These are phyloP conservation scores for Tuber calosporum DNA, from an alignment of 495 filamentous ascomycete genomes.

Conservation along the genomic window DNA sequence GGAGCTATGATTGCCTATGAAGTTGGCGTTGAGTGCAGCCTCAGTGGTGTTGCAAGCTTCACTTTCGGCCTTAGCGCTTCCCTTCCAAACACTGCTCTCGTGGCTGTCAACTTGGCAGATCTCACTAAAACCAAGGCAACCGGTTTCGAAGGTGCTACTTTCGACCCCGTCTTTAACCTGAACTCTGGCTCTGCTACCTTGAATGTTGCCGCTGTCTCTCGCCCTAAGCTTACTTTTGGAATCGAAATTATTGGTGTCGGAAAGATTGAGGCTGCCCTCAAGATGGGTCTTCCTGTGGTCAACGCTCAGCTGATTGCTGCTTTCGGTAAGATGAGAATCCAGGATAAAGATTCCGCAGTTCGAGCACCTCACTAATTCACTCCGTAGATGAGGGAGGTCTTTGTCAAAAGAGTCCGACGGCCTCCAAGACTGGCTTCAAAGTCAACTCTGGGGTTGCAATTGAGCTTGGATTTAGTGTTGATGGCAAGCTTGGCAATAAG, in stretches of 20 bases:
- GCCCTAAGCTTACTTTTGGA: constrained; percentile 42
- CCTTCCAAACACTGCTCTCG: constrained; percentile 40
- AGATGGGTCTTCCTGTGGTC: constrained; percentile 38
- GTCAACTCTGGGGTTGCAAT: constrained; percentile 33
- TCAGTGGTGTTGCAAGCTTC: constrained; percentile 38
- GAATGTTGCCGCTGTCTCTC: constrained; percentile 38
- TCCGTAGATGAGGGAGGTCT: constrained; percentile 24
- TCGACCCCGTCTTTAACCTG: constrained; percentile 39
- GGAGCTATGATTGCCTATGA: constrained; percentile 40
- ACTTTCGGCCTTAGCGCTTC: constrained; percentile 38
- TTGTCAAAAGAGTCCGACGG: constrained; percentile 25
- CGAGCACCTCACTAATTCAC: background rate
- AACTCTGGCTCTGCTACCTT: constrained; percentile 27
- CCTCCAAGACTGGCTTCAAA: constrained; percentile 40
- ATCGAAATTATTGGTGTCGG: constrained; percentile 40
- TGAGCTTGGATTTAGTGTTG: constrained; percentile 45
- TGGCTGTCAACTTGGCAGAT: constrained; percentile 30
- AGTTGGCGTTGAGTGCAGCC: constrained; percentile 33
- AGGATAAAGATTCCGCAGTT: background rate
- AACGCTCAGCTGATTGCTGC: constrained; percentile 24
- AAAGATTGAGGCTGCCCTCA: constrained; percentile 36
- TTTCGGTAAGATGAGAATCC: constrained; percentile 26
- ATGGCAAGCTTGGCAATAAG: constrained; percentile 16
- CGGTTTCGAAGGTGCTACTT: constrained; percentile 33
- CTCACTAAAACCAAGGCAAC: constrained; percentile 28